These are phyloP conservation scores for Cryptosporidium sp. DNA, from an alignment of 169 alveolate genomes.

Conservation along the genomic window DNA sequence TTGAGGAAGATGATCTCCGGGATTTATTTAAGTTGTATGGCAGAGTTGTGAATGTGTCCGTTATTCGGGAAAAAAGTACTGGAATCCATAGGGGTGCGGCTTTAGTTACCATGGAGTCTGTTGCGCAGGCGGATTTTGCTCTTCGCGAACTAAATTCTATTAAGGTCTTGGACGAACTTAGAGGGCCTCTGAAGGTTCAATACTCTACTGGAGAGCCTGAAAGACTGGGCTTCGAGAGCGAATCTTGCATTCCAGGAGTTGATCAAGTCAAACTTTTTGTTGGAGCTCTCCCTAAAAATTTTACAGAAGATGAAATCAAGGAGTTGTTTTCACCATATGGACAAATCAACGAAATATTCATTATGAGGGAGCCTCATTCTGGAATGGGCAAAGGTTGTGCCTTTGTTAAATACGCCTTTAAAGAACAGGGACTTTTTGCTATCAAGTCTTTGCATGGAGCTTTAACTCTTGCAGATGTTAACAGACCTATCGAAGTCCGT, in stretches of 20 bases:
- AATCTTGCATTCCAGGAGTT: constrained; percentile 85
- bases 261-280: constrained; percentile 90
- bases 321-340: constrained; percentile 88
- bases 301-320: constrained; percentile 85
- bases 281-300: constrained; percentile 88
- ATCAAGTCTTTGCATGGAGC: constrained; percentile 84
- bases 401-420: constrained; percentile 87
- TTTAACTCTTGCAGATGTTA: constrained; percentile 85
- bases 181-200: constrained; percentile 88
- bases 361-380: constrained; percentile 86
- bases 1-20: constrained; percentile 85
- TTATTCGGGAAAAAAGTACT: constrained; percentile 88
- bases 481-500: constrained; percentile 90
- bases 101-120: constrained; percentile 87
- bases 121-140: constrained; percentile 92
- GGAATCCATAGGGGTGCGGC: constrained; percentile 87
- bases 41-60: constrained; percentile 85
- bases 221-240: constrained; percentile 86
- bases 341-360: constrained; percentile 86
- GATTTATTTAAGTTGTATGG: constrained; percentile 89
- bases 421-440: constrained; percentile 91
- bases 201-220: constrained; percentile 91
- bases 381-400: constrained; percentile 91
- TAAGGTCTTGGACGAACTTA: constrained; percentile 83
- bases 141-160: constrained; percentile 86